Percentiles rank a stretch among this genome's conserved stretches.
phyloP scores from a whole-genome alignment of 2,329 filamentous ascomycete genomes.

The Fusarium sp. region DNA sequence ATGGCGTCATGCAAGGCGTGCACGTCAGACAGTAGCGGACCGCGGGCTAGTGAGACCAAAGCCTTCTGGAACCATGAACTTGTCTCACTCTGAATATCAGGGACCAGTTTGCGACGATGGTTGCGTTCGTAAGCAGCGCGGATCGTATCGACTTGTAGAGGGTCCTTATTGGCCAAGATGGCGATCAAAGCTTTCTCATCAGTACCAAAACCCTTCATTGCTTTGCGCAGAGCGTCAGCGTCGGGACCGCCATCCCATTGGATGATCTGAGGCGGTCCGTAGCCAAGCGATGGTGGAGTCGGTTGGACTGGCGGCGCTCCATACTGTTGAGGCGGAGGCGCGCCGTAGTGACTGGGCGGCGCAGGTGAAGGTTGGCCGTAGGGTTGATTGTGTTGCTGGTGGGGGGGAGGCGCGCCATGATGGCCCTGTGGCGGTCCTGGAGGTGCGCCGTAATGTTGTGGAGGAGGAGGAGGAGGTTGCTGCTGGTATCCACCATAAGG shows the following conservation, averaged over 20 bases:
- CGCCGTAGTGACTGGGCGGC: conserved; percentile 44
- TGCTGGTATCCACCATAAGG: conserved; percentile 47
- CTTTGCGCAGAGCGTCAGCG: conserved; percentile 75
- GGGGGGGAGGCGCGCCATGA: conserved; percentile 53
- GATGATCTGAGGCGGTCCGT: conserved; percentile 74
- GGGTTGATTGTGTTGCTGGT: conserved; percentile 28
- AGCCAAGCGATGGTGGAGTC: conserved; percentile 75
- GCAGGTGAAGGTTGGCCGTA: conserved; percentile 40
- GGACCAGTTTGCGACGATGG: conserved; percentile 73
- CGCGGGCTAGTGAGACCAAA: conserved; percentile 77
- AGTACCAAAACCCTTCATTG: conserved; percentile 95
- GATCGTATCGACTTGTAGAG: conserved; percentile 76
- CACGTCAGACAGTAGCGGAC: conserved; percentile 81
- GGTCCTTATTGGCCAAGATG: conserved; percentile 75
- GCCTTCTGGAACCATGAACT: conserved; percentile 77
- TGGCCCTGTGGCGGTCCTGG: conserved; percentile 45
- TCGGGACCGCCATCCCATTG: conserved; percentile 73
- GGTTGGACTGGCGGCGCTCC: conserved; percentile 58
- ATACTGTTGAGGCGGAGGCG: conserved; percentile 45
- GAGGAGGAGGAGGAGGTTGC: conserved; percentile 44
- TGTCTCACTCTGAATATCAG: conserved; percentile 81
- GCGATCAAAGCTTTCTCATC: conserved; percentile 81
- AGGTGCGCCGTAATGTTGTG: conserved; percentile 43
- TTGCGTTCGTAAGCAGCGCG: conserved; percentile 70
- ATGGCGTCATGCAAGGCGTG: conserved; percentile 75